Base-by-base conservation (phyloP, 2,329 filamentous ascomycete species). In the Aspergillus tamarii region DNA sequence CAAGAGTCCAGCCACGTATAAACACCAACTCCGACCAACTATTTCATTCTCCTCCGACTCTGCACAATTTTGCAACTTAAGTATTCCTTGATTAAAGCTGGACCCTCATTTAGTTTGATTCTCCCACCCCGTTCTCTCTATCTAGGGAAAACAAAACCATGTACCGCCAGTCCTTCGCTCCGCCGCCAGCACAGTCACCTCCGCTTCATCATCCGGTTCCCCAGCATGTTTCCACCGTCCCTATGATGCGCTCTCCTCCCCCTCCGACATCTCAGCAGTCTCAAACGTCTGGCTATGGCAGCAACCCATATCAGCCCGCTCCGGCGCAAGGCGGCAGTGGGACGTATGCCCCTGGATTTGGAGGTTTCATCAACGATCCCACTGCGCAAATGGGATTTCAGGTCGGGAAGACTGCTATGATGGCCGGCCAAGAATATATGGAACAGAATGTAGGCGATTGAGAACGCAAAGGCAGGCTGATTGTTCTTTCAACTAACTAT, bases 221-320 rank as follows among this genome's bases (percentile, higher is more conserved):
- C 66, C 95, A 99, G 81, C 95, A 99, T 85, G 94, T 98, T 74
- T 98, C 95, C 76, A 96, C 94, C 63, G 95, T 99, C 57, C 95
- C 95, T 52, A 95, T 98, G 82, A 89, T 99, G 78, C 90, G 96
- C 79, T 98, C 95, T 63, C 95, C 95, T 65, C 94, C 93, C 66
- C 94, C 92, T 43, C 85, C 85, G 58, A 87, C 88, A 74, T 89
- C 90, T 39, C 92, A 93, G 68, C 91, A 92, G 74, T 86, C 89
- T 66, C 87, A 87, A 65, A 75, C 81, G 71, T 73, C 79, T 67
- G 73, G 78, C 67, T 80, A 86, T 83, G 74, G 85, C 75, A 78
- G 83, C 65, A 78, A 84, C 65, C 81, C 80, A 14, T 84, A 84
- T 63, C 78, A 82, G 63, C 78, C 80, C n/a, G 77, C 77, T 19